Conservation (phyloP, 2,329 filamentous ascomycete species). For the Epichloe uncinata region DNA sequence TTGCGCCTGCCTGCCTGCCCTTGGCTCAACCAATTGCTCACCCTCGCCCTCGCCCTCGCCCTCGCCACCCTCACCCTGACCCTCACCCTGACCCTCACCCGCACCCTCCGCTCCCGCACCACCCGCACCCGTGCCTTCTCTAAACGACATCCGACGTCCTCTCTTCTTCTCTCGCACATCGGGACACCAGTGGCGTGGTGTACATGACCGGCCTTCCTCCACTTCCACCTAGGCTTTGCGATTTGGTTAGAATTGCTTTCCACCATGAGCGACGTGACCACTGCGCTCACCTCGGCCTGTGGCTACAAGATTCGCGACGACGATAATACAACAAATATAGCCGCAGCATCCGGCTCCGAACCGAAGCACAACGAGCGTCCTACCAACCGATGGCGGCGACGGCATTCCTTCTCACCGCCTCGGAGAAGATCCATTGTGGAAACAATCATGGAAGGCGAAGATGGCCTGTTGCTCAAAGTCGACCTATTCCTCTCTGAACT, state of each 20-base stretch:
- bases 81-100: background rate
- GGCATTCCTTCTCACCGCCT: conserved; percentile 45
- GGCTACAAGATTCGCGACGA: conserved; percentile 18
- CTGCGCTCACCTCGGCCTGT: conserved; percentile 25
- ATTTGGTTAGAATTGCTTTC: background rate
- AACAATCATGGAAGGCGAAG: conserved; percentile 49
- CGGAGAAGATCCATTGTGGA: conserved; percentile 46
- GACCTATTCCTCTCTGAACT: conserved; percentile 77
- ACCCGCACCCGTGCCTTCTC: background rate
- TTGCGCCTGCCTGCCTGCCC: too few species aligned
- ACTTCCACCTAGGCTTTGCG: background rate
- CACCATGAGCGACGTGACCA: conserved; percentile 26
- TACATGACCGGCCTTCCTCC: background rate
- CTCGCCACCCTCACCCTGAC: background rate
- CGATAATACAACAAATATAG: conserved; percentile 18
- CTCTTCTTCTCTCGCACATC: background rate
- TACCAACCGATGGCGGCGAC: conserved; percentile 29
- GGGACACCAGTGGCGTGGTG: background rate
- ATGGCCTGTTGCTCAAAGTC: conserved; percentile 49
- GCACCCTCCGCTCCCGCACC: background rate
- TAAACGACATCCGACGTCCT: background rate
- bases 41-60: background rate
- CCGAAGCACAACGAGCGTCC: conserved; percentile 15
- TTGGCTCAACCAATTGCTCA: conserved; percentile 3
- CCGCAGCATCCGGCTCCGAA: conserved; percentile 28